Evolutionary conservation across 257 asterid genomes (phyloP).

Genomic region (Primulina tabacum): DNA sequence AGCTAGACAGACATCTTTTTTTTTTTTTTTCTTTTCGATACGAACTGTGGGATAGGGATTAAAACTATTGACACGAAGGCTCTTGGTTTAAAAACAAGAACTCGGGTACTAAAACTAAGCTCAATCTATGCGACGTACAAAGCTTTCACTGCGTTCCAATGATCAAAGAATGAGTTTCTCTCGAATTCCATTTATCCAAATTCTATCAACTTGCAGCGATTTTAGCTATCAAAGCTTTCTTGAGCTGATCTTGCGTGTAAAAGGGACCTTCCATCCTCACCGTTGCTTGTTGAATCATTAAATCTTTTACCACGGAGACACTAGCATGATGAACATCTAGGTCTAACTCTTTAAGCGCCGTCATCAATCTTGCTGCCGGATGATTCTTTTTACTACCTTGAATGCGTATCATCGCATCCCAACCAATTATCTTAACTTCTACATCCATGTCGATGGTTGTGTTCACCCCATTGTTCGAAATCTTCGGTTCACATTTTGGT

Average conservation of each 20-base stretch:
- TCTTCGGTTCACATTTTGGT: constrained; percentile 26
- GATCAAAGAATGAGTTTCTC: background rate
- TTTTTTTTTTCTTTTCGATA: too few species aligned
- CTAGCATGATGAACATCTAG: constrained; percentile 78
- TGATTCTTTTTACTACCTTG: constrained; percentile 70
- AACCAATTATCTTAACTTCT: constrained; percentile 66
- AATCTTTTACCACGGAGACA: constrained; percentile 67
- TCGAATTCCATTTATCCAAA: background rate
- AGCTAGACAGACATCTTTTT: too few species aligned
- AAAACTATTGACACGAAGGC: background rate
- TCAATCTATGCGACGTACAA: background rate
- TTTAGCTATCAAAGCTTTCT: constrained; percentile 54
- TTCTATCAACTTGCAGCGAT: constrained; percentile 38
- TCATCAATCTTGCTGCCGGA: constrained; percentile 81
- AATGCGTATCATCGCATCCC: constrained; percentile 75
- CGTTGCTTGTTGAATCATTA: constrained; percentile 80
- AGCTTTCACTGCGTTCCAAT: background rate
- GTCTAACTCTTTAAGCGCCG: constrained; percentile 61
- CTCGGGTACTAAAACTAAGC: background rate
- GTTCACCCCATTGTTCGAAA: constrained; percentile 3
- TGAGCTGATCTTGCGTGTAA: constrained; percentile 70
- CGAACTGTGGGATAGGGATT: background rate
- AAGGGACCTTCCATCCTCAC: constrained; percentile 71
- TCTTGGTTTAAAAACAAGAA: background rate
- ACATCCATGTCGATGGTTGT: constrained; percentile 45